Evolutionary conservation across 345 rosid genomes (phyloP), one percentile per base, ranked within the genome.

Genomic region (Hibiscus trionum): DNA sequence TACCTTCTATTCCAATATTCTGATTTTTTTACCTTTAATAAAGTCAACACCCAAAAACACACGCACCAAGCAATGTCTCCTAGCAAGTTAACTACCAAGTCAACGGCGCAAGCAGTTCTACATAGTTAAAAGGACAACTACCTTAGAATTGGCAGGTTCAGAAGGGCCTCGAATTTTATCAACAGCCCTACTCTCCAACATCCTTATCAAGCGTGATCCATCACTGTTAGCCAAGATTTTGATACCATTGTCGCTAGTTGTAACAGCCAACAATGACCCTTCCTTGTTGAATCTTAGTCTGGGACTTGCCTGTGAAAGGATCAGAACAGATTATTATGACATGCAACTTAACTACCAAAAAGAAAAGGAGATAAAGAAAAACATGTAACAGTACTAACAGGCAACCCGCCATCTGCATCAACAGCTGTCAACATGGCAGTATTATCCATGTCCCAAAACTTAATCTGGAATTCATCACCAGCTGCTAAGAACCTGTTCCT

Each of bases 371-470:
- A 37, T 29, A 29, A 7, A 31, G 33, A 17, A 24, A 60, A 62
- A 4, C 27, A 60, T 2, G 16, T 11, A 62, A 5, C 4, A 73
- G 70, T 33, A 79, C 88, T 80, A 71, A 88, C 92, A 35, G 88
- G 85, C 69, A 88, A 78, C 21, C 89, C 93, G 31, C 93, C 86
- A 44, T 85, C 89, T 9, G 85, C 93, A 64, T 88, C 93, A 66
- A 74, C 77, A 52, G 78, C 77, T 10, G 80, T 82, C 75, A 87
- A 75, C 68, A 83, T 70, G 73, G 66, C 72, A 58, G 58, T 53
- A 78, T 75, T 83, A 58, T 89, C 91, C 91, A 89, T 89, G 72
- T 87, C 90, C 94, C 91, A 89, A 57, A 87, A 82, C 67, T 89
- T 89, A 27, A 89, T 79, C 76, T 77, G 82, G 66, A 78, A 78